Evolutionary conservation across 169 alveolate genomes (phyloP).

Genomic region (Neospora caninum): DNA sequence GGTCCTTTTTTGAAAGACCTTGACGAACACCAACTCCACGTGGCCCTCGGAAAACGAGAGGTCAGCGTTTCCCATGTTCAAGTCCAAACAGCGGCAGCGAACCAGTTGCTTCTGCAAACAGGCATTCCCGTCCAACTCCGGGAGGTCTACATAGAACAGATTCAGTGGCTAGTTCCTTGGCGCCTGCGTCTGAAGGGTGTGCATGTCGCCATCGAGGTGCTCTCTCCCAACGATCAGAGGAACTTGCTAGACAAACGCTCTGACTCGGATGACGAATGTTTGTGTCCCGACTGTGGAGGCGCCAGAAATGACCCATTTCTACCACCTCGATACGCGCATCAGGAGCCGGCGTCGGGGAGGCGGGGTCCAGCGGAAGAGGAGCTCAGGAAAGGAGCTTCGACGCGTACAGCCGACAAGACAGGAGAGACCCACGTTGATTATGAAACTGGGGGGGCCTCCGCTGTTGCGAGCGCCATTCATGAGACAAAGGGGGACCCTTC

Average conservation of each 20-base stretch:
- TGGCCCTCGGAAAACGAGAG: conserved; percentile 4
- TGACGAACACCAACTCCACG: conserved; percentile 32
- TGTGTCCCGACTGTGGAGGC: background rate
- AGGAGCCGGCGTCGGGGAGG: too few species aligned
- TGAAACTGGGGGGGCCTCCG: too few species aligned
- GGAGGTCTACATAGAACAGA: conserved; percentile 12
- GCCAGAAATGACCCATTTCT: background rate
- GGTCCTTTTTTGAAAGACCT: conserved; percentile 18
- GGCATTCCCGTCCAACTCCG: conserved; percentile 14
- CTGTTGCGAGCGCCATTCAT: too few species aligned
- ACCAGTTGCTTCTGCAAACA: conserved; percentile 6
- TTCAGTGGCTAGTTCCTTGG: conserved; percentile 46
- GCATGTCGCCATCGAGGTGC: conserved; percentile 22
- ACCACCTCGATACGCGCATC: too few species aligned
- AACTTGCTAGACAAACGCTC: background rate
- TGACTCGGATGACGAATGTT: background rate
- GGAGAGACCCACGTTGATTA: too few species aligned
- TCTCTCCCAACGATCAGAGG: background rate
- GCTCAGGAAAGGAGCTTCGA: too few species aligned
- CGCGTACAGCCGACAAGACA: too few species aligned
- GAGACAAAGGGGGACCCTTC: too few species aligned
- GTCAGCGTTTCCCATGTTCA: conserved; percentile 26
- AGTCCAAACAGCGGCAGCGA: conserved; percentile 32
- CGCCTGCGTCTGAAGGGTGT: conserved; percentile 30
- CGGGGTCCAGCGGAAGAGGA: too few species aligned